Evolutionary conservation across 306 rosid species (phyloP), one percentile per base, ranked within the genome.

Genomic region (Argentina anserina): DNA sequence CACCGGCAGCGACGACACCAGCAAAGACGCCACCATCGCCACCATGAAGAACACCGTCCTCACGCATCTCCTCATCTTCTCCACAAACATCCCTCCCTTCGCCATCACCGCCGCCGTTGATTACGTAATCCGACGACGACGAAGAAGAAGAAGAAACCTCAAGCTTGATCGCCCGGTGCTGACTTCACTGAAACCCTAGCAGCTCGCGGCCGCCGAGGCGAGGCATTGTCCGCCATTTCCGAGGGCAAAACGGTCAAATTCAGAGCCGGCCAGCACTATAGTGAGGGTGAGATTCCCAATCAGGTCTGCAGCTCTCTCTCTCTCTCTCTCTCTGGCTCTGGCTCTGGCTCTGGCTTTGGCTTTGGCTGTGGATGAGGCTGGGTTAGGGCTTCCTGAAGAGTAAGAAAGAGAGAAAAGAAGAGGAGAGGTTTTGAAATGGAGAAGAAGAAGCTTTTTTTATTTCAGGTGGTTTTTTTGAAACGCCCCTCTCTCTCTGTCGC

Each of bases 1-100:
- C 72, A 90, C 85, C 42, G 98, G 93, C 77, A 93, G 82, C 72
- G 98, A 93, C 85, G 93, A 83, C 9, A 88, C 98, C 49, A 85
- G 73, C 71, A 93, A 77, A 70, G 98, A 93, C 42, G 81, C 92
- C 75, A 90, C 71, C 98, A 93, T 82, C 55, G 89, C 92, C 76
- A 89, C 86, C 80, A 93, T 89, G 82, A 93, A 93, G 79, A 88
- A 90, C 79, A 86, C 72, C 86, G 97, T 93, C 83, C 96, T 76
- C 20, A 87, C 36, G 69, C 89, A 89, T 79, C 98, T 86, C 67
- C 89, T 69, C 67, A 75, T 66, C 89, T 90, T 86, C 84, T 90
- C 97, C 28, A 89, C 47, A 70, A 84, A 89, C 55, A 79, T 79
- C 17, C 96, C 89, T 71, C 93, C 97, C 80, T 87, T 90, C 76